A percentile compares a stretch with the other conserved stretches of the same genome.
These are phyloP conservation scores for Logfia minima DNA, from an alignment of 129 eudicot species.

Conservation along the genomic window DNA sequence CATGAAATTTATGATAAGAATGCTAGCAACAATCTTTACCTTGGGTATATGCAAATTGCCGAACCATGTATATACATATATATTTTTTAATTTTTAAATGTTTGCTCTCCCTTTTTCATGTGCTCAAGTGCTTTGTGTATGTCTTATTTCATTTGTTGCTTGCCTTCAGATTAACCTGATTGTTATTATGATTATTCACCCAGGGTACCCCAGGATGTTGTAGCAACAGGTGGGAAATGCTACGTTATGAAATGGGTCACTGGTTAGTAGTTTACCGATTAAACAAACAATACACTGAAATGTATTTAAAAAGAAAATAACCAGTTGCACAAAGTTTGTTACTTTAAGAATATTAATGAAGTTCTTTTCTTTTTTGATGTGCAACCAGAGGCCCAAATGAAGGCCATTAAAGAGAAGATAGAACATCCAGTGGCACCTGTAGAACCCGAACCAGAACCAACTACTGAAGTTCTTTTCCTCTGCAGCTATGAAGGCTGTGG, in stretches of 20 bases:
- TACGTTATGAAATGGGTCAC: conserved; percentile 78
- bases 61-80: not conserved
- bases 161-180: conserved; percentile 20
- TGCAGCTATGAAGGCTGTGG: conserved; percentile 99
- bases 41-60: not conserved
- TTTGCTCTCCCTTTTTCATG: not conserved
- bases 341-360: conserved; percentile 13
- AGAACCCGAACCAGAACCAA: conserved; percentile 92
- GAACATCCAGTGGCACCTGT: conserved; percentile 52
- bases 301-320: not conserved
- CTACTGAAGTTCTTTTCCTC: conserved; percentile 95
- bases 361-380: conserved; percentile 14
- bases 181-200: not conserved
- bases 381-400: conserved; percentile 67
- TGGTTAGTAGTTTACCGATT: conserved; percentile 45
- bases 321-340: conserved; percentile 3
- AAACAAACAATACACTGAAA: not conserved
- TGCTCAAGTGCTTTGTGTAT: not conserved
- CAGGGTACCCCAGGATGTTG: conserved; percentile 94
- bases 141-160: conserved; percentile 1
- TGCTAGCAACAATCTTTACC: not conserved
- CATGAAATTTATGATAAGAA: not conserved
- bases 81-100: not conserved
- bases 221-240: conserved; percentile 95
- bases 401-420: conserved; percentile 61